phyloP scores from a whole-genome alignment of 2,329 filamentous ascomycete genomes.

The Ascochyta koolunga region DNA sequence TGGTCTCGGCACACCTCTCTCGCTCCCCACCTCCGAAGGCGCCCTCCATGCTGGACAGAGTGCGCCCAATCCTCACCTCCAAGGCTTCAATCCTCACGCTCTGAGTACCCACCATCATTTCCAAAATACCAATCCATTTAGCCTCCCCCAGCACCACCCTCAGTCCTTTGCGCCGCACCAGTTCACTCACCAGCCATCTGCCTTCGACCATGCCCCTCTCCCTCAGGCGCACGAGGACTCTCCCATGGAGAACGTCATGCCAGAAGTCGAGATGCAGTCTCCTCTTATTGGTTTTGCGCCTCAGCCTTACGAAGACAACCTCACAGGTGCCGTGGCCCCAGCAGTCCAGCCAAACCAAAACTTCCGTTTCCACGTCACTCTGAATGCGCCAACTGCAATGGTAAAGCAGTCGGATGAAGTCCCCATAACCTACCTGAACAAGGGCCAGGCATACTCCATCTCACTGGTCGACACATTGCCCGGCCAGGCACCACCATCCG shows the following conservation, averaged over 20 bases:
- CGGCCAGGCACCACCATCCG: conserved; percentile 59
- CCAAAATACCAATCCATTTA: conserved; percentile 74
- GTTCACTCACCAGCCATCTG: conserved; percentile 80
- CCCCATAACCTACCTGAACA: conserved; percentile 97
- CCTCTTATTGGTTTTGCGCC: conserved; percentile 65
- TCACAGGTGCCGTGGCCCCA: conserved; percentile 45
- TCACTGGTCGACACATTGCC: conserved; percentile 80
- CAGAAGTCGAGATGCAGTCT: conserved; percentile 66
- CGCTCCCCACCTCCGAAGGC: conserved; percentile 74
- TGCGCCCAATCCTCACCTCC: conserved; percentile 58
- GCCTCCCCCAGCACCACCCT: conserved; percentile 55
- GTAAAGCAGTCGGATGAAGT: conserved; percentile 88
- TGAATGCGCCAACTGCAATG: conserved; percentile 97
- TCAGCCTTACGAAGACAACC: conserved; percentile 56
- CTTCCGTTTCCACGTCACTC: conserved; percentile 80
- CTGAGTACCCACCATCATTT: conserved; percentile 53
- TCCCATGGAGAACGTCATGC: conserved; percentile 62
- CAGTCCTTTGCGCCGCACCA: conserved; percentile 74
- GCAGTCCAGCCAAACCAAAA: conserved; percentile 52
- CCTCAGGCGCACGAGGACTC: conserved; percentile 70
- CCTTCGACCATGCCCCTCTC: conserved; percentile 73
- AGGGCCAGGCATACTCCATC: conserved; percentile 91
- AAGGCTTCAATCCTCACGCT: conserved; percentile 65
- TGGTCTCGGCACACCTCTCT: conserved; percentile 79
- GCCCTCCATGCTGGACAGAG: conserved; percentile 65